Evolutionary conservation across 495 filamentous ascomycete genomes (phyloP).

Genomic region (Jackrogersella minutella): DNA sequence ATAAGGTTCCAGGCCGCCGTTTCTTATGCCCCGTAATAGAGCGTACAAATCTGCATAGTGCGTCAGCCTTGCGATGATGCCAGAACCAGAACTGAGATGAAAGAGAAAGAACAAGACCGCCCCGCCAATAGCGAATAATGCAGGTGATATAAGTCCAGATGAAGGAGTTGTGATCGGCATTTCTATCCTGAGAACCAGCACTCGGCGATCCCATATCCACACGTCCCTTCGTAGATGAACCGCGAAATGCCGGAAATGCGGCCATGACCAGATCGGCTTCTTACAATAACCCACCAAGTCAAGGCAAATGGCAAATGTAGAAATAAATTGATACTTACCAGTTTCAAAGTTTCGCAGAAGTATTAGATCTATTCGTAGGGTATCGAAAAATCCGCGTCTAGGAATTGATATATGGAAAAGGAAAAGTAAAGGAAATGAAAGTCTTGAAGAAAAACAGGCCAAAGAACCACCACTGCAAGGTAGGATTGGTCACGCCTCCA

Average conservation of each 20-base stretch:
- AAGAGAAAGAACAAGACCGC: conserved; percentile 14
- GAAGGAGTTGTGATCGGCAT: conserved; percentile 32
- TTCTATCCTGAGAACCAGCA: conserved; percentile 14
- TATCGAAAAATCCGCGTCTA: conserved; percentile 51
- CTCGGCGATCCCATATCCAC: conserved; percentile 25
- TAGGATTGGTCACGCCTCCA: conserved; percentile 34
- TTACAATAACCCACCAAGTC: conserved; percentile 4
- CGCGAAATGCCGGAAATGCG: conserved; percentile 27
- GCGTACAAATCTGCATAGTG: conserved; percentile 25
- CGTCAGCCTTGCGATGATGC: conserved; percentile 24
- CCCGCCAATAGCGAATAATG: conserved; percentile 19
- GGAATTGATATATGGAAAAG: conserved; percentile 30
- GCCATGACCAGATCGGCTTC: conserved; percentile 18
- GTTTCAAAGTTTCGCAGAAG: conserved; percentile 20
- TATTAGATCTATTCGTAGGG: conserved; percentile 52
- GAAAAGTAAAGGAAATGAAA: conserved; percentile 21
- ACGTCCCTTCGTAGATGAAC: conserved; percentile 20
- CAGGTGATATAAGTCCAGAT: conserved; percentile 26
- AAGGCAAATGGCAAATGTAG: not conserved
- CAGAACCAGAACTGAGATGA: conserved; percentile 5
- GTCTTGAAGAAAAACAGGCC: conserved; percentile 25
- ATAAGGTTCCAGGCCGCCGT: not conserved
- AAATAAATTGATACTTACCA: conserved; percentile 42
- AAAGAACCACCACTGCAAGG: conserved; percentile 30
- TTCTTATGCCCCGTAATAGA: conserved; percentile 16